A percentile compares a stretch with the other conserved stretches of the same genome.
These are phyloP conservation scores for Fusarium subglutinans DNA, from an alignment of 2,329 filamentous ascomycete genomes.

Conservation along the genomic window DNA sequence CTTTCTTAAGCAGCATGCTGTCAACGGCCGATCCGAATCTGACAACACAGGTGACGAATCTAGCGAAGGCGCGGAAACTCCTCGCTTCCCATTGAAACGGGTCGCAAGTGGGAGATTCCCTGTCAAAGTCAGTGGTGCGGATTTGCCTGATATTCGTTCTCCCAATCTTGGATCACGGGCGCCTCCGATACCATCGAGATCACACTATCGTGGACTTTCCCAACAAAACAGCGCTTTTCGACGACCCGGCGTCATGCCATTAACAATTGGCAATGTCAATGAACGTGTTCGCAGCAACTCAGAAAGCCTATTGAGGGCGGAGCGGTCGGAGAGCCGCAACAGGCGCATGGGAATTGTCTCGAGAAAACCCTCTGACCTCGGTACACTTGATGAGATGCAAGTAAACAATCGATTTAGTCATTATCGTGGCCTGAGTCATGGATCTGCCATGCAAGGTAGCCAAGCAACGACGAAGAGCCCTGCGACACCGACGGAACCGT, in stretches of 20 bases:
- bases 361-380: slow-evolving; percentile 67
- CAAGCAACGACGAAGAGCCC: slow-evolving; percentile 60
- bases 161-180: slow-evolving; percentile 69
- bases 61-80: slow-evolving; percentile 82
- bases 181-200: slow-evolving; percentile 79
- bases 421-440: slow-evolving; percentile 72
- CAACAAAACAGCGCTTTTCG: slow-evolving; percentile 72
- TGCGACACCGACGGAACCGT: slow-evolving; percentile 67
- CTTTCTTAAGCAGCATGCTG: slow-evolving; percentile 63
- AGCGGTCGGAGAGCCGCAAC: slow-evolving; percentile 64
- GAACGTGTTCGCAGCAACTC: slow-evolving; percentile 75
- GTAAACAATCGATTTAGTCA: slow-evolving; percentile 73
- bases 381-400: slow-evolving; percentile 70
- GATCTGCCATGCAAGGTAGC: slow-evolving; percentile 71
- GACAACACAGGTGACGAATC: slow-evolving; percentile 68
- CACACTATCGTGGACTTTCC: slow-evolving; percentile 80
- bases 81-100: slow-evolving; percentile 72
- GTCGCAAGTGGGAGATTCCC: slow-evolving; percentile 73
- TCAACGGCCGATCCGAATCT: slow-evolving; percentile 62
- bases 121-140: slow-evolving; percentile 77
- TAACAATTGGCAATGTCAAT: slow-evolving; percentile 74
- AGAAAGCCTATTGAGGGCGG: slow-evolving; percentile 65
- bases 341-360: slow-evolving; percentile 73
- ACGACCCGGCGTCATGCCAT: slow-evolving; percentile 76
- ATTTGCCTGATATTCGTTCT: slow-evolving; percentile 73